Evolutionary conservation across 2,329 filamentous ascomycete genomes (phyloP), one percentile per base, ranked within the genome.

Genomic region (Paraphaeosphaeria minitans): DNA sequence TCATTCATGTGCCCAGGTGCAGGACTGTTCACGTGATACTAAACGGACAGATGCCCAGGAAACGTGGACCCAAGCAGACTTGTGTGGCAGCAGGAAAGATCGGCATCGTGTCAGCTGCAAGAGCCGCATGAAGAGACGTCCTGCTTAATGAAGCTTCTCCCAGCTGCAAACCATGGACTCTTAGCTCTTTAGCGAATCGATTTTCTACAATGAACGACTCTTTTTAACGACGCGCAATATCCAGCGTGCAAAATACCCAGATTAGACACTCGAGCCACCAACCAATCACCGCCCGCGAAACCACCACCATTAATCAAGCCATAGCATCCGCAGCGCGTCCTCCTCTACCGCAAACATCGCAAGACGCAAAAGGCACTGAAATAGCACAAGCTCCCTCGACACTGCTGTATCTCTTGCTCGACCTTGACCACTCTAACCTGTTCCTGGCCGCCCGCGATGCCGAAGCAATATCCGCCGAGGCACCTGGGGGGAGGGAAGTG

Each of bases 211-310:
- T 16, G 6, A 14, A 39, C 21, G 43, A 22, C 8, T 14, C 33
- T 13, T 29, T 10, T 29, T 63, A 47, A 66, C 51, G 59, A 57
- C 62, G 27, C 58, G 16, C 29, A 48, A 55, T 48, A 13, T 53
- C 37, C 55, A 50, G 45, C 22, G 55, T 29, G 52, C 50, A 59
- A 48, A 58, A 67, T 51, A 51, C 60, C 58, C 60, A 72, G 39
- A 71, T 71, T 70, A 65, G 63, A 53, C 53, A 21, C 10, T 35
- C 41, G 27, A 42, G 6, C 21, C 27, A 47, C 21, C 56, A 47
- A 56, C 68, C 69, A 72, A 71, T 67, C 61, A 66, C 48, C 59
- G 35, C 9, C 24, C 6, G 37, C 14, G 19, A 22, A 24, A 48
- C 45, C 27, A 52, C 21, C 48, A 60, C 42, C 41, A 45, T 46